phyloP scores from a whole-genome alignment of 1,139 yeast species.

The Debaryomyces sp. region DNA sequence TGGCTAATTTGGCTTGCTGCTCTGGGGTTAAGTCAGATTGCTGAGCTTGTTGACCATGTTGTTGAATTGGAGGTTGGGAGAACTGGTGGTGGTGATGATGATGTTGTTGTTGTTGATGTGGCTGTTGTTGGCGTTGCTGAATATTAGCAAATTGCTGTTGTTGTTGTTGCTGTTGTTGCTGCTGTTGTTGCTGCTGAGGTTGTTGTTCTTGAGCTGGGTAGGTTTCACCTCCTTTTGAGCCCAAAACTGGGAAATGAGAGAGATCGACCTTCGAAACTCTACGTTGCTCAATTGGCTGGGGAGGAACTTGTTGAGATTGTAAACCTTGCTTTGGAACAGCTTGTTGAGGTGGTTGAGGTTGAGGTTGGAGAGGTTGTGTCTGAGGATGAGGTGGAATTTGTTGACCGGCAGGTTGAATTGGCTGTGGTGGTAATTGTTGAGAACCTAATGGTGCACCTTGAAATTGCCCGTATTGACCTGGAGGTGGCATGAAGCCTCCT shows the following conservation, averaged over 20 bases:
- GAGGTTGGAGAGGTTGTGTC: constrained; percentile 11
- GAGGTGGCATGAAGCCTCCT: constrained; percentile 42
- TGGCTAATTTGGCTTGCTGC: constrained; percentile 57
- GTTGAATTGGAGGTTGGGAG: constrained; percentile 13
- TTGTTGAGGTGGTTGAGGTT: constrained; percentile 2
- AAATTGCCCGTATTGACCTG: constrained; percentile 39
- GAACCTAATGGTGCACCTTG: constrained; percentile 30
- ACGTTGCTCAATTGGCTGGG: constrained; percentile 8
- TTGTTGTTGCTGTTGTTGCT: constrained; percentile 13
- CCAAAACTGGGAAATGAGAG: constrained; percentile 55
- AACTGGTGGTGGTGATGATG: constrained; percentile 20
- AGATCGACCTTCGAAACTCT: constrained; percentile 36
- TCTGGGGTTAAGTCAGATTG: constrained; percentile 43
- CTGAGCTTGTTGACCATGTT: constrained; percentile 16
- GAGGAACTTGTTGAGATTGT: constrained; percentile 7
- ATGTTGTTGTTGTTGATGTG: constrained; percentile 13
- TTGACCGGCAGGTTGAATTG: constrained; percentile 18
- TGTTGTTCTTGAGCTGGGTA: constrained; percentile 10
- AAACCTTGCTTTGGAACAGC: not conserved
- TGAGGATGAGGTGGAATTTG: constrained; percentile 18
- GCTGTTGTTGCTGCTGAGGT: constrained; percentile 12
- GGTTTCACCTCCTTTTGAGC: constrained; percentile 37
- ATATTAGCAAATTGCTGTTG: not conserved
- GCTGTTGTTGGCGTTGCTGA: constrained; percentile 10
- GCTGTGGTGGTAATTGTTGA: constrained; percentile 28